These are phyloP conservation scores for Lactuca sativa DNA, from an alignment of 129 eudicot species.

Conservation along the genomic window DNA sequence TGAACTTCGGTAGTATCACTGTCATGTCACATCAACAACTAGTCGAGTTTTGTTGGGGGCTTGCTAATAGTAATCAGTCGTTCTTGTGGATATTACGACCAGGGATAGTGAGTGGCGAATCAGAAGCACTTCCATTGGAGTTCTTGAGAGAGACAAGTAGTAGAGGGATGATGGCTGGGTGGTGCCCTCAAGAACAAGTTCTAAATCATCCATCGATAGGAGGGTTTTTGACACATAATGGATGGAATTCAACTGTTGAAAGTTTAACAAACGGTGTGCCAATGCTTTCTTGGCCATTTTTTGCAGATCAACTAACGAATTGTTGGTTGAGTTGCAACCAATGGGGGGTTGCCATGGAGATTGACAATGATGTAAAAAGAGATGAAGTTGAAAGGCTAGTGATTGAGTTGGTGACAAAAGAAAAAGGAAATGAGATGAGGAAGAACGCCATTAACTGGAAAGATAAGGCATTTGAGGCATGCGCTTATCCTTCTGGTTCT, in stretches of 20 bases:
- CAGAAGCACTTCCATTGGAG: constrained; percentile 27
- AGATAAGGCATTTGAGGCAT: constrained; percentile 36
- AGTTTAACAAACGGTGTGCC: constrained; percentile 36
- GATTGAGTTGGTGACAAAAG: constrained; percentile 34
- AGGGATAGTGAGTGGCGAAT: constrained; percentile 33
- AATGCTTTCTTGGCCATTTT: constrained; percentile 36
- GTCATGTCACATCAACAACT: constrained; percentile 39
- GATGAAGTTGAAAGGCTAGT: constrained; percentile 36
- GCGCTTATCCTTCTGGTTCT: constrained; percentile 30
- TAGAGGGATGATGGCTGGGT: constrained; percentile 35
- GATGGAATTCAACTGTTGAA: constrained; percentile 39
- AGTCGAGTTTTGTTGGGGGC: constrained; percentile 40
- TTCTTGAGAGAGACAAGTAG: constrained; percentile 26
- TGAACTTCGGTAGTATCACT: constrained; percentile 49
- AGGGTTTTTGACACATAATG: constrained; percentile 41
- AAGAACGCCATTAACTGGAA: constrained; percentile 23
- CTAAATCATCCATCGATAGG: constrained; percentile 27
- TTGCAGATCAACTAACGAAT: constrained; percentile 31
- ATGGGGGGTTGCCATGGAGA: constrained; percentile 48
- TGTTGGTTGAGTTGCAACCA: constrained; percentile 35
- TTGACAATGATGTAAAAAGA: constrained; percentile 28
- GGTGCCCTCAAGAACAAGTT: constrained; percentile 44
- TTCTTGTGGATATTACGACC: constrained; percentile 38
- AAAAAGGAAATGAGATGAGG: constrained; percentile 28
- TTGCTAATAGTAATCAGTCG: constrained; percentile 33